Conservation (phyloP, 2,329 filamentous ascomycete genomes). For the Drechslerella coelobrocha region DNA sequence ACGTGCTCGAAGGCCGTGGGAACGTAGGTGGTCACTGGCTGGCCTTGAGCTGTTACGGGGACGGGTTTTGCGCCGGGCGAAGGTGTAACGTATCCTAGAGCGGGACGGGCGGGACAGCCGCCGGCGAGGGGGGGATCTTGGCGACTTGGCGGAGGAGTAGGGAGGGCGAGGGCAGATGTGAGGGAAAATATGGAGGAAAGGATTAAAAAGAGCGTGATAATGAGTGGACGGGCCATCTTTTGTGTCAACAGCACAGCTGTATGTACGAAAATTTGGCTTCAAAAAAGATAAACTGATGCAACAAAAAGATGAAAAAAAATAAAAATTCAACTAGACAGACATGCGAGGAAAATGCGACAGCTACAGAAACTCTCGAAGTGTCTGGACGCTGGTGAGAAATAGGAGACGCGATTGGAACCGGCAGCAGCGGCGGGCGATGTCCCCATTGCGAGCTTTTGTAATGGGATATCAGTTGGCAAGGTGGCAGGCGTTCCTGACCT, state of each 20-base stretch:
- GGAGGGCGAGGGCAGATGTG: conserved; percentile 1
- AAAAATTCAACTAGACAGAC: not conserved
- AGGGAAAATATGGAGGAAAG: conserved; percentile 22
- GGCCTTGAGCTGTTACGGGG: conserved; percentile 31
- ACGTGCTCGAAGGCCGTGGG: conserved; percentile 4
- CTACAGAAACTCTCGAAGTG: conserved; percentile 33
- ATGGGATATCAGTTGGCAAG: not conserved
- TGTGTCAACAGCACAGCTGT: conserved; percentile 38
- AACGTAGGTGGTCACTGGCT: conserved; percentile 35
- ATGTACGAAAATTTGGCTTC: not conserved
- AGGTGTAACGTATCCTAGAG: conserved; percentile 28
- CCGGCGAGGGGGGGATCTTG: not conserved
- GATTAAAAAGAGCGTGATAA: conserved; percentile 23
- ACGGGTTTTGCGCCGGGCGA: conserved; percentile 26
- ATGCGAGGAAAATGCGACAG: not conserved
- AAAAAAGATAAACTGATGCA: not conserved
- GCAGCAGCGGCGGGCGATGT: not conserved
- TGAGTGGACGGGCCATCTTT: conserved; percentile 31
- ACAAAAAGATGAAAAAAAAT: conserved; percentile 2
- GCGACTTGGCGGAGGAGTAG: not conserved
- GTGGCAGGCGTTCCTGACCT: conserved; percentile 13
- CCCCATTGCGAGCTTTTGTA: conserved; percentile 25
- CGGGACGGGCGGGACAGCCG: not conserved
- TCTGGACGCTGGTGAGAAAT: conserved; percentile 8
- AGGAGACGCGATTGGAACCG: conserved; percentile 4